Percentiles rank a stretch among this genome's conserved stretches.
Conservation (phyloP, 2,329 filamentous ascomycete species). For the Aulographum hederae region DNA sequence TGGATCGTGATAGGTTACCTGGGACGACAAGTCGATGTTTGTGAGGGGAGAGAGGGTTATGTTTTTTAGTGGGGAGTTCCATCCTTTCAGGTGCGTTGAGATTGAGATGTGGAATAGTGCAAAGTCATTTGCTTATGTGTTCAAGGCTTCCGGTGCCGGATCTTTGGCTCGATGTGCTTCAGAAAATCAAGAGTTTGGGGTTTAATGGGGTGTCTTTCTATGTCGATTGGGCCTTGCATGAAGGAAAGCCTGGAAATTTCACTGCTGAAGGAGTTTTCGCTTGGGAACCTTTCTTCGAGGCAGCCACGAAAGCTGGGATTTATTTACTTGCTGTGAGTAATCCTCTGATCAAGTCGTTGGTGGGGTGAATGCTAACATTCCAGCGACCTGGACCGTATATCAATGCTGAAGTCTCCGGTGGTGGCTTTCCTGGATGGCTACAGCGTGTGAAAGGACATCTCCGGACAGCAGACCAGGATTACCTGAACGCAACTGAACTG, state of each 20-base stretch:
- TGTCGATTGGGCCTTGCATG: constrained; percentile 6
- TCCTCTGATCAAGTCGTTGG: constrained; percentile 5
- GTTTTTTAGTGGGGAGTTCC: constrained; percentile 57
- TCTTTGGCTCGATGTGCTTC: constrained; percentile 55
- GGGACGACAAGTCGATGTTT: constrained; percentile 54
- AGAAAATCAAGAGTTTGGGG: constrained; percentile 51
- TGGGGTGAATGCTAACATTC: constrained; percentile 1
- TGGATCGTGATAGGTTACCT: too few species aligned
- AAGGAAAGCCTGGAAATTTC: constrained; percentile 4
- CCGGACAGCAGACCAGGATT: constrained; percentile 43
- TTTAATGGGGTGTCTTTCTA: constrained; percentile 8
- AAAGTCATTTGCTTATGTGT: constrained; percentile 4
- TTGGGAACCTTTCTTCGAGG: constrained; percentile 10
- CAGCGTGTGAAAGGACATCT: constrained; percentile 47
- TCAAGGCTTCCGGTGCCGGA: constrained; percentile 39
- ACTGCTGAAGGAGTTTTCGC: constrained; percentile 5
- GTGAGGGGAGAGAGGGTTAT: constrained; percentile 52
- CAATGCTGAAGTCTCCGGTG: constrained; percentile 59
- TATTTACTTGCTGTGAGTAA: constrained; percentile 38
- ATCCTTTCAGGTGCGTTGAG: constrained; percentile 38
- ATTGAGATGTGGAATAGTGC: neutral
- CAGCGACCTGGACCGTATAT: constrained; percentile 48
- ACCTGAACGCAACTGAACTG: constrained; percentile 38
- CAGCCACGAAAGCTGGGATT: constrained; percentile 11
- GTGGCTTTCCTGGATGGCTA: constrained; percentile 68